A percentile compares a stretch with the other conserved stretches of the same genome.
These are phyloP conservation scores for Hirsutella minnesotensis DNA, from an alignment of 2,329 filamentous ascomycete species.

Conservation along the genomic window DNA sequence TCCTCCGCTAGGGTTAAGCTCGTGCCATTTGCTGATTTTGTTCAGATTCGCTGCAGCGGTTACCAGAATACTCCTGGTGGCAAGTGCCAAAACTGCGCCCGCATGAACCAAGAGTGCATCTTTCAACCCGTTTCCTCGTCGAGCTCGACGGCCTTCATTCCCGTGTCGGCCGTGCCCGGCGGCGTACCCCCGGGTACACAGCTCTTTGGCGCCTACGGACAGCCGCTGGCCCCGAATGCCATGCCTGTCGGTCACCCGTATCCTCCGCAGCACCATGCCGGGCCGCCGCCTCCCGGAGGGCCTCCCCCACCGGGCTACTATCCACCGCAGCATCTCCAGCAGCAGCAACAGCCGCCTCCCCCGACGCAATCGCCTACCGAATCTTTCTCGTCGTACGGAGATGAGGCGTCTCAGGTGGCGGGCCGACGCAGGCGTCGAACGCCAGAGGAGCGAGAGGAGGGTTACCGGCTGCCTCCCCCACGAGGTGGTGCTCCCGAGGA, in stretches of 20 bases:
- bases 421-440: constrained; percentile 24
- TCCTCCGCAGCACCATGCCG: constrained; percentile 6
- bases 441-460: constrained; percentile 26
- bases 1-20: background rate
- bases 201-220: constrained; percentile 45
- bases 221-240: constrained; percentile 32
- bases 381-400: constrained; percentile 26
- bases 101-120: constrained; percentile 50
- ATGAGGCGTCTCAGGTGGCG: constrained; percentile 19
- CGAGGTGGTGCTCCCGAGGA: constrained; percentile 30
- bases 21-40: constrained; percentile 1
- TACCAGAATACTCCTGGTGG: constrained; percentile 47
- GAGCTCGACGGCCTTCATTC: constrained; percentile 45
- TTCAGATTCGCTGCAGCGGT: constrained; percentile 48
- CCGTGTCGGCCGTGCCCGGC: constrained; percentile 45
- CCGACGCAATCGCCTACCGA: constrained; percentile 32
- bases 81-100: constrained; percentile 49
- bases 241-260: constrained; percentile 14
- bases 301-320: constrained; percentile 26
- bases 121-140: constrained; percentile 48
- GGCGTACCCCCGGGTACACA: constrained; percentile 44
- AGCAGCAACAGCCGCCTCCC: constrained; percentile 9
- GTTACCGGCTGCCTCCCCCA: constrained; percentile 33
- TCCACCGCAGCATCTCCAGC: background rate
- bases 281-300: constrained; percentile 16